A percentile compares a stretch with the other conserved stretches of the same genome.
These are phyloP conservation scores for Penicillium sp. DNA, from an alignment of 2,329 filamentous ascomycete species.

Conservation along the genomic window DNA sequence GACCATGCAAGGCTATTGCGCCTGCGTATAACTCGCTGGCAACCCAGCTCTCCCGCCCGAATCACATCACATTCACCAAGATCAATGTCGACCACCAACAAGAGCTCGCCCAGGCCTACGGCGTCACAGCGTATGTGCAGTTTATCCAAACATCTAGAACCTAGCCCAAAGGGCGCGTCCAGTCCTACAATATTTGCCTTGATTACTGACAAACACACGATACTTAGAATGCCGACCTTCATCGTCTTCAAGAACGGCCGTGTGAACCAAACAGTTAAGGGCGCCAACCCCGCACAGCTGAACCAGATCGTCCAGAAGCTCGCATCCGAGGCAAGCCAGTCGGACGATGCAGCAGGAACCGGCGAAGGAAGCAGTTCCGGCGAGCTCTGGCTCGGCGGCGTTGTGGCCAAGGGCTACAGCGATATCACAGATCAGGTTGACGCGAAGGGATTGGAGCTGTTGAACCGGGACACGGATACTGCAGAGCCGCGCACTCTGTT, in stretches of 20 bases:
- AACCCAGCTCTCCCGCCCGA: conserved; percentile 65
- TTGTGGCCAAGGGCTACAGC: conserved; percentile 73
- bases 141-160: background rate
- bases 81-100: conserved; percentile 78
- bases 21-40: conserved; percentile 80
- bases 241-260: conserved; percentile 76
- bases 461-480: conserved; percentile 79
- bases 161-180: background rate
- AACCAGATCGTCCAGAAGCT: conserved; percentile 71
- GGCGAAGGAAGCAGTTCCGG: conserved; percentile 46
- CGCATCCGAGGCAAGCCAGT: conserved; percentile 59
- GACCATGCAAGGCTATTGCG: conserved; percentile 78
- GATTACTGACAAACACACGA: conserved; percentile 45
- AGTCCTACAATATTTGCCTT: background rate
- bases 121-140: conserved; percentile 61
- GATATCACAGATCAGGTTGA: conserved; percentile 85
- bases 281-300: conserved; percentile 71
- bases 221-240: conserved; percentile 71
- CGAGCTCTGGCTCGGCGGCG: conserved; percentile 69
- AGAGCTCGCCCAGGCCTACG: conserved; percentile 71
- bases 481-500: conserved; percentile 75
- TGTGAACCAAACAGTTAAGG: conserved; percentile 67
- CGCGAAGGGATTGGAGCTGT: conserved; percentile 73
- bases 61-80: conserved; percentile 79
- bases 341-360: conserved; percentile 42